Evolutionary conservation across 768 basidiomycete genomes (phyloP), one percentile per base, ranked within the genome.

Genomic region (Amylocystis lapponica): DNA sequence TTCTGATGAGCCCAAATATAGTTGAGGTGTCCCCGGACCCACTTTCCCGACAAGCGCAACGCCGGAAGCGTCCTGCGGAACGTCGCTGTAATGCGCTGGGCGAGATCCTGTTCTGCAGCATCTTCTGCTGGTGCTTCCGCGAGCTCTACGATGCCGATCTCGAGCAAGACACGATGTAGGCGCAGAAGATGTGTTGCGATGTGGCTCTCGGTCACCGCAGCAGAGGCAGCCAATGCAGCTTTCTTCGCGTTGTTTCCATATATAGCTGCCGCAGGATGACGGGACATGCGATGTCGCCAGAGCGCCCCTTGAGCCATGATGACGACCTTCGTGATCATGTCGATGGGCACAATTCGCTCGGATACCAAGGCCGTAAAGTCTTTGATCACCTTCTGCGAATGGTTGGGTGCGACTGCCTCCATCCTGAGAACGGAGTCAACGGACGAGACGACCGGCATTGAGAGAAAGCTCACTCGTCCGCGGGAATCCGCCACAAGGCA

Each of bases 1-100:
- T n/a, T n/a, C n/a, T n/a, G n/a, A n/a, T n/a, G n/a, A n/a, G n/a
- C 75, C 29, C 66, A 54, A 19, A 90, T 57, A 50, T 88, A 87
- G 47, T 76, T 78, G 52, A 79, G 63, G 58, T 97, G 90, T 4
- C 79, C 79, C 23, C 75, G 69, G 11, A 97, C 60, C 96, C 96
- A 99, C 59, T 92, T 94, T 55, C 82, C 83, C 4, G 84, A 80
- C 43, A 97, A 82, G 16, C 95, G 79, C 26, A 98, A 66, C 5
- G 89, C 83, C 4, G 93, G 93, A 5, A 98, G 68, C 5, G 86
- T 83, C 22, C 96, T 76, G 36, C 95, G 74, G 48, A 97, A 85
- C 11, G 77, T 74, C 1, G 93, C 93, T 2, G 86, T 86, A 56
- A 99, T 96, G 19, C 76, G 74, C 60, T 86, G 83, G 4, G 86